These are phyloP conservation scores for Penicillium tannophilum DNA, from an alignment of 495 filamentous ascomycete genomes.

Conservation along the genomic window DNA sequence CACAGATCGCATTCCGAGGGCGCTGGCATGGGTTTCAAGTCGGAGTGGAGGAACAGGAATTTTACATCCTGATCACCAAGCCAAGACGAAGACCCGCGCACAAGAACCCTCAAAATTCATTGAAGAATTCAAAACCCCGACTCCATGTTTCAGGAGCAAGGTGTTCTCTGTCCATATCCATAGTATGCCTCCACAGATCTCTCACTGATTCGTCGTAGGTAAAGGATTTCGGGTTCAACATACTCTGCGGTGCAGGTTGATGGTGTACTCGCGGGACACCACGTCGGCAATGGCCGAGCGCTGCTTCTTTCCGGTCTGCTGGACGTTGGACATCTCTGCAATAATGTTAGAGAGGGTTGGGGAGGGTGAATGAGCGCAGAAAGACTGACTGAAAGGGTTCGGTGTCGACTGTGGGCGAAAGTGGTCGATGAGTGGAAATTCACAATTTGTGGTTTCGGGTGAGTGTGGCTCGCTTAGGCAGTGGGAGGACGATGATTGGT, in stretches of 20 bases:
- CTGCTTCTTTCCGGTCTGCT: slow-evolving; percentile 64
- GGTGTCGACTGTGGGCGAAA: slow-evolving; percentile 48
- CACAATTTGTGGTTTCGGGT: slow-evolving; percentile 41
- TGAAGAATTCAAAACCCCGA: slow-evolving; percentile 19
- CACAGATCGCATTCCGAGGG: slow-evolving; percentile 9
- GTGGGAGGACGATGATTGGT: slow-evolving; percentile 18
- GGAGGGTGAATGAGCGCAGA: background rate
- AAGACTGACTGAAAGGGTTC: slow-evolving; percentile 44
- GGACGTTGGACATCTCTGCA: slow-evolving; percentile 70
- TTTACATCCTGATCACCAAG: background rate
- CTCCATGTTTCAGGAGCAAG: slow-evolving; percentile 27
- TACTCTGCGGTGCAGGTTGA: slow-evolving; percentile 99
- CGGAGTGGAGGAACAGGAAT: background rate
- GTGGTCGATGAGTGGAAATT: slow-evolving; percentile 43
- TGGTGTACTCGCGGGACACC: slow-evolving; percentile 99
- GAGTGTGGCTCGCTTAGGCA: slow-evolving; percentile 51
- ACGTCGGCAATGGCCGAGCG: slow-evolving; percentile 97
- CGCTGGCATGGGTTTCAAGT: background rate
- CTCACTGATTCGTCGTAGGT: slow-evolving; percentile 25
- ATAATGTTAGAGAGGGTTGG: background rate
- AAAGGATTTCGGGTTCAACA: slow-evolving; percentile 48
- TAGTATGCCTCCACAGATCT: slow-evolving; percentile 29
- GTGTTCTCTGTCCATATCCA: slow-evolving; percentile 35
- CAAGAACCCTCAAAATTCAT: slow-evolving; percentile 22
- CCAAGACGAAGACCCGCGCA: background rate